Base-by-base conservation (phyloP, 352 stramenopile genomes). In the Nothophytophthora sp. region DNA sequence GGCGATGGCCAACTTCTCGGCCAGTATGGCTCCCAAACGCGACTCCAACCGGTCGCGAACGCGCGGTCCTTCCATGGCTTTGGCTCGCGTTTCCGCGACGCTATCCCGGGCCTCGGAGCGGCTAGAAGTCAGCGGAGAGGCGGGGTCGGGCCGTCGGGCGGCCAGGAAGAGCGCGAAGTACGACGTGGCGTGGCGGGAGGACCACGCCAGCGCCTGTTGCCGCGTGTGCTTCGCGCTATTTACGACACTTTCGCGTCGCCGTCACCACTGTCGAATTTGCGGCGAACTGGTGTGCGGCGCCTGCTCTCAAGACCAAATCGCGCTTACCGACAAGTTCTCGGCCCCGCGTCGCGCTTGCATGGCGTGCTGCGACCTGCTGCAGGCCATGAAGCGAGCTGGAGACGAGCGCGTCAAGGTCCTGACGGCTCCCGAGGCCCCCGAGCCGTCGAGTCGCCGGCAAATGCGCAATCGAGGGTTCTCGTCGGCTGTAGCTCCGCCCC, bases 241-340 rank as follows among this genome's bases (percentile, higher is more conserved):
- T 59, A 86, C 77, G 18, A 89, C 80, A 47, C 68, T 90, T 27
- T 80, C 79, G 32, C 74, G 77, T 2, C 81, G 84, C 1, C 82
- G 82, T 8, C 81, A 92, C 60, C 84, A 94, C 48, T 94, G 84
- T 52, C 79, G 84, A 38, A 64, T 92, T 18, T 94, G 83, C 43
- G 83, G 83, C 38, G 73, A 89, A 43, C 56, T 94, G 36, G 72
- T 94, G 30, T 94, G 84, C 38, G 78, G 80, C 36, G 66, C 74
- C 13, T 94, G 84, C 44, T 90, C 81, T 23, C 63, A 64, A 32
- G 80, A 88, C 55, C 73, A 84, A 40, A 75, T 85, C 15, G 47
- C 71, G 25, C 55, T 88, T n/a, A 62, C 63, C 10, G 64, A 63
- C 24, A 70, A 73, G 35, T 90, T 90, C 48, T 45, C 68, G 23